These are phyloP conservation scores for Rhododendron molle DNA, from an alignment of 148 eudicot species.

Conservation along the genomic window DNA sequence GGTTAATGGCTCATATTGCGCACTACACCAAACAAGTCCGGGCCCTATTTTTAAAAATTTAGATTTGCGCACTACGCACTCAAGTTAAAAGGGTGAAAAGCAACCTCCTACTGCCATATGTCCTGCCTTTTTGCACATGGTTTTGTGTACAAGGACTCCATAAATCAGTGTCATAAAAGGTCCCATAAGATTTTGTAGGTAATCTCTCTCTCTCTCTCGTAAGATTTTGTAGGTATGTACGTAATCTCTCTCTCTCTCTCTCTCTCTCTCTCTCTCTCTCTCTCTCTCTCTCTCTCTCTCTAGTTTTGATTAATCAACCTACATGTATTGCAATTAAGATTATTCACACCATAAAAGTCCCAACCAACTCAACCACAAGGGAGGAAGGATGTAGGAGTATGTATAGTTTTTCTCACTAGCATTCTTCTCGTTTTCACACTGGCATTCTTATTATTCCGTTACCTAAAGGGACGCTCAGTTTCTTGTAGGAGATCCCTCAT, in stretches of 20 bases:
- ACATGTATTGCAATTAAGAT: neutral
- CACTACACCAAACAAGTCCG: rapidly evolving
- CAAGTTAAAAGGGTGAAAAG: neutral
- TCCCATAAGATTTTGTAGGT: neutral
- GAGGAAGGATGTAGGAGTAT: neutral
- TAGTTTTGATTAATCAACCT: neutral
- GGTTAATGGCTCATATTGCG: too few relatives aligned
- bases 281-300: neutral
- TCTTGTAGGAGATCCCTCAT: too few relatives aligned
- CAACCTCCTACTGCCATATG: neutral
- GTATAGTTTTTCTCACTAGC: neutral
- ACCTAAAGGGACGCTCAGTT: too few relatives aligned
- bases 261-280: neutral
- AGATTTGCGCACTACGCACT: too few relatives aligned
- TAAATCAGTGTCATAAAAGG: neutral
- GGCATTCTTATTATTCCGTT: neutral
- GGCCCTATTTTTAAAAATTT: too few relatives aligned
- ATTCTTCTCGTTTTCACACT: neutral
- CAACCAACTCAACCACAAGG: neutral
- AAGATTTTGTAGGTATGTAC: neutral
- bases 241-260: neutral
- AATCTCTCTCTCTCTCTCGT: neutral
- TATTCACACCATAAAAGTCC: neutral
- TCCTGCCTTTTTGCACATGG: neutral
- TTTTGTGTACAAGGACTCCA: neutral